phyloP scores from a whole-genome alignment of 1,284 basidiomycete genomes.

The Cryptococcus sp. region DNA sequence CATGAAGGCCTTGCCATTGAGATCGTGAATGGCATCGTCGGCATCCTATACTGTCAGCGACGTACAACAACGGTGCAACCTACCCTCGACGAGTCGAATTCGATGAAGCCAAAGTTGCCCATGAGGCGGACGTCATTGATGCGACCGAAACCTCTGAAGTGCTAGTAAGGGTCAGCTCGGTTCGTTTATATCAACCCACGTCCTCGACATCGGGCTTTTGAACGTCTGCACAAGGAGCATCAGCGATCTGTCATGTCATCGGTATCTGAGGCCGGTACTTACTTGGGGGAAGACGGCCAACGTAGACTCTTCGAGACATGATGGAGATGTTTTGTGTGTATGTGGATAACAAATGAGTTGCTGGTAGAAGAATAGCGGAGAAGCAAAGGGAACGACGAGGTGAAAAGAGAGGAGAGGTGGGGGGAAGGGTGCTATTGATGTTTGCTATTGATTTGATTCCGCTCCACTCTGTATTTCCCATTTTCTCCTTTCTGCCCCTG shows the following conservation, averaged over 20 bases:
- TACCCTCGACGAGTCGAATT: conserved; percentile 81
- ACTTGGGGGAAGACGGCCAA: conserved; percentile 49
- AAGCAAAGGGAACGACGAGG: background rate
- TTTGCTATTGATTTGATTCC: background rate
- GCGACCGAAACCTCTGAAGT: conserved; percentile 81
- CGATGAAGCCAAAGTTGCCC: conserved; percentile 93
- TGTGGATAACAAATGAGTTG: conserved; percentile 3
- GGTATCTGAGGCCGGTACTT: conserved; percentile 7
- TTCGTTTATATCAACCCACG: conserved; percentile 18
- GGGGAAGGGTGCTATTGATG: background rate
- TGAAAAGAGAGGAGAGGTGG: background rate
- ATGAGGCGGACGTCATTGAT: conserved; percentile 90
- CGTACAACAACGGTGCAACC: conserved; percentile 18
- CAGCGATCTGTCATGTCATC: background rate
- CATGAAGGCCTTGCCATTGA: conserved; percentile 84
- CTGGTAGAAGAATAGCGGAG: conserved; percentile 4
- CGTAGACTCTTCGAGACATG: conserved; percentile 43
- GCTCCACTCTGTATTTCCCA: background rate
- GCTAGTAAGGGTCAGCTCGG: conserved; percentile 56
- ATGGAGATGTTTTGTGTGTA: conserved; percentile 18
- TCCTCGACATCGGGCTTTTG: conserved; percentile 43
- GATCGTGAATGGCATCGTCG: conserved; percentile 81
- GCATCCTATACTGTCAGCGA: conserved; percentile 66
- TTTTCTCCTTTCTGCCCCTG: background rate
- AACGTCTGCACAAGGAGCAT: conserved; percentile 21